These are phyloP conservation scores for Camelina neglecta DNA, from an alignment of 345 rosid genomes.

Conservation along the genomic window DNA sequence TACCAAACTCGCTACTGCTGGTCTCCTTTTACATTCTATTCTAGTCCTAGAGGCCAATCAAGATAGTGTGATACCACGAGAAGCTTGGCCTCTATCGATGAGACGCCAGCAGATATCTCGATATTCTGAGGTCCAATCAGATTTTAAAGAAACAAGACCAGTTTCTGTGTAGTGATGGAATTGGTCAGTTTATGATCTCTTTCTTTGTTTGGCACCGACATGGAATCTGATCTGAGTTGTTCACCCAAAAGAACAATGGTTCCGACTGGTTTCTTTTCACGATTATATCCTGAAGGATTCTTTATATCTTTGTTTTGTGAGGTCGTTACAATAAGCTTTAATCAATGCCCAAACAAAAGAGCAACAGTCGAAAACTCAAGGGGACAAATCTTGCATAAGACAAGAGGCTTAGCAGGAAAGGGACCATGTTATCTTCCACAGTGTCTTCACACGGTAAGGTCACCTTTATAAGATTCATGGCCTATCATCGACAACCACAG, in stretches of 20 bases:
- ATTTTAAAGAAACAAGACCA: background rate
- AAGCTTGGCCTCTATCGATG: background rate
- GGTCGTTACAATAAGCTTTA: background rate
- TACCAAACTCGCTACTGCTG: background rate
- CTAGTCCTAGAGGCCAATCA: background rate
- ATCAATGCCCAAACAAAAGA: no score
- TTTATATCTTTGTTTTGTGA: background rate
- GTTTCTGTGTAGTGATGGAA: background rate
- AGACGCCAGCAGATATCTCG: background rate
- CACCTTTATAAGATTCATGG: background rate
- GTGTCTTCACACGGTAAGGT: background rate
- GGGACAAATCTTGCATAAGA: background rate
- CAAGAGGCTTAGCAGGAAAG: background rate
- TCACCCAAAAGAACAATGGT: background rate
- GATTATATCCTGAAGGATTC: background rate
- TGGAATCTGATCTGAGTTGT: background rate
- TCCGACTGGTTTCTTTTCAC: background rate
- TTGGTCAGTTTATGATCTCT: background rate
- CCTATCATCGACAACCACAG: background rate
- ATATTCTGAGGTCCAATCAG: background rate
- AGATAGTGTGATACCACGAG: no score
- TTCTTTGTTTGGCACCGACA: background rate
- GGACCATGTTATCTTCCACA: background rate
- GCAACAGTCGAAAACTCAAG: no score
- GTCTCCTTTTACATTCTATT: background rate